These are phyloP conservation scores for Pezicula radicicola DNA, from an alignment of 2,329 filamentous ascomycete species.

Conservation along the genomic window DNA sequence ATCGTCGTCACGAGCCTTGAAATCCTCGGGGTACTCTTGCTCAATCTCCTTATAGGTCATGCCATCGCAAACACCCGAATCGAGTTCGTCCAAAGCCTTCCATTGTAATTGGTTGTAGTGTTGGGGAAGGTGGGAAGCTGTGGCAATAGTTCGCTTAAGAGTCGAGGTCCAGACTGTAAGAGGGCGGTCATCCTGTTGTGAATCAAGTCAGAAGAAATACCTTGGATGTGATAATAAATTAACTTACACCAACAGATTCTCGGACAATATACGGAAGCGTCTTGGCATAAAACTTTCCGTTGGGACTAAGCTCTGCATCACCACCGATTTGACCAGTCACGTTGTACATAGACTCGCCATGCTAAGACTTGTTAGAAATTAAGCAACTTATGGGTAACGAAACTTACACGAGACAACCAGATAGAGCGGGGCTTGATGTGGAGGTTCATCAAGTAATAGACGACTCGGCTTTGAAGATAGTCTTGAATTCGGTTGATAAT, in stretches of 20 bases:
- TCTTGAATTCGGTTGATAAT: conserved; percentile 98
- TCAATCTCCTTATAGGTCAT: conserved; percentile 88
- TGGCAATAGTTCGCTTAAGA: conserved; percentile 83
- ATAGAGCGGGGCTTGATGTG: conserved; percentile 96
- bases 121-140: conserved; percentile 74
- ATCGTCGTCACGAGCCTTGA: conserved; percentile 91
- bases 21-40: conserved; percentile 87
- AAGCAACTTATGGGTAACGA: neutral
- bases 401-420: conserved; percentile 84
- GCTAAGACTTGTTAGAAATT: conserved; percentile 45
- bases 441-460: conserved; percentile 98
- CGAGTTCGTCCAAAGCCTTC: conserved; percentile 97
- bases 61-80: conserved; percentile 93
- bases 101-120: conserved; percentile 94
- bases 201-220: neutral
- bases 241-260: conserved; percentile 78
- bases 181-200: conserved; percentile 47
- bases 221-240: neutral
- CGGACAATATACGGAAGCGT: conserved; percentile 82
- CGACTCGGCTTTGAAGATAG: conserved; percentile 91
- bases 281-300: conserved; percentile 83
- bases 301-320: conserved; percentile 80
- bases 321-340: conserved; percentile 88
- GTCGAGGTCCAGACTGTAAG: conserved; percentile 76
- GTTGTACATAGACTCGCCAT: conserved; percentile 94